These are phyloP conservation scores for Cladosporium sp. DNA, from an alignment of 2,329 filamentous ascomycete genomes.

Conservation along the genomic window DNA sequence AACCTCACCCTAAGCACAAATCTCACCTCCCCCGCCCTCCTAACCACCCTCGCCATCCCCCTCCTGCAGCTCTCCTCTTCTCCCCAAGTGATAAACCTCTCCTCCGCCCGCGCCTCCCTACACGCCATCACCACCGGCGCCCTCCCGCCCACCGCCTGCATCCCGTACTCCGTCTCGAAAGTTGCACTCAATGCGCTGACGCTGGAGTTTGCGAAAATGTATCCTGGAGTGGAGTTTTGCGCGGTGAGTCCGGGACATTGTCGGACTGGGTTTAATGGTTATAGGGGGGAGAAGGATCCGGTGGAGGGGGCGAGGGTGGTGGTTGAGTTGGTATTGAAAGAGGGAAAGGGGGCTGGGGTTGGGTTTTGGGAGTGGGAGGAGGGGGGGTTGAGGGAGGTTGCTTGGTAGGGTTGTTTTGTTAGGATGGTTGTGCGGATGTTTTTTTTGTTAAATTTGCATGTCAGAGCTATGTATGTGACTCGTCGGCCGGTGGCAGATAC, in stretches of 20 bases:
- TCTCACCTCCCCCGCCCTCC: slow-evolving; percentile 47
- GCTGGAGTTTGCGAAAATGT: slow-evolving; percentile 28
- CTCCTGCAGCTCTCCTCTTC: slow-evolving; percentile 31
- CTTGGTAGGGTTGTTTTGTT: slow-evolving; percentile 16
- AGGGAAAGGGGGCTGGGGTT: slow-evolving; percentile 24
- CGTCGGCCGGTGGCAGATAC: neutral
- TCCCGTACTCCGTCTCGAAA: slow-evolving; percentile 31
- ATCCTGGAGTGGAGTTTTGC: slow-evolving; percentile 26
- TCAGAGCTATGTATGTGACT: neutral
- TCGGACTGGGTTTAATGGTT: slow-evolving; percentile 33
- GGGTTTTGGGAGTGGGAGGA: slow-evolving; percentile 30
- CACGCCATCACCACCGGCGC: slow-evolving; percentile 28
- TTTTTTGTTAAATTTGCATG: neutral
- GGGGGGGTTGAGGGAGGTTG: slow-evolving; percentile 22
- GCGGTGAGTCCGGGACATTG: slow-evolving; percentile 31
- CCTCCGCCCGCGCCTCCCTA: slow-evolving; percentile 37
- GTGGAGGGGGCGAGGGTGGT: slow-evolving; percentile 28
- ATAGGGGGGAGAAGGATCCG: slow-evolving; percentile 29
- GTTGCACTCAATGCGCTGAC: slow-evolving; percentile 32
- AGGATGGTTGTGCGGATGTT: neutral
- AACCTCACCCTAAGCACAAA: slow-evolving; percentile 45
- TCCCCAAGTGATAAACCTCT: slow-evolving; percentile 41
- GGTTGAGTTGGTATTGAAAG: slow-evolving; percentile 26
- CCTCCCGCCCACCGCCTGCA: slow-evolving; percentile 34
- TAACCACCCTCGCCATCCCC: slow-evolving; percentile 37